These are phyloP conservation scores for Kwoniella newhampshirensis DNA, from an alignment of 768 basidiomycete genomes.

Conservation along the genomic window DNA sequence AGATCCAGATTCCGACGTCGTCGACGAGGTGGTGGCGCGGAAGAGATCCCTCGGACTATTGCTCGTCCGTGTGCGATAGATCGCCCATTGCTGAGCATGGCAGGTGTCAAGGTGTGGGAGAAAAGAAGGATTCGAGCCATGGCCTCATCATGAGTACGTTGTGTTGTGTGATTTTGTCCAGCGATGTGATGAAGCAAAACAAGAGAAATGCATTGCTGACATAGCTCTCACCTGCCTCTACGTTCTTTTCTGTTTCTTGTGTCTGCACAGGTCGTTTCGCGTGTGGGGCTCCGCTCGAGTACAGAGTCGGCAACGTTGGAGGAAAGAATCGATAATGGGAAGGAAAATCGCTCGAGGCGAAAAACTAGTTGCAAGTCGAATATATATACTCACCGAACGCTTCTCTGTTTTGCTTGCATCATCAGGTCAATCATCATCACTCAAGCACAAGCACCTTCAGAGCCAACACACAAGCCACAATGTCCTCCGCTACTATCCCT, in stretches of 20 bases:
- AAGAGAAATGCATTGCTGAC: not conserved
- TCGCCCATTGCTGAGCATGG: not conserved
- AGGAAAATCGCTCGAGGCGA: conserved; percentile 4
- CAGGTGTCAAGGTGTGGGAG: not conserved
- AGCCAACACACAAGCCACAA: not conserved
- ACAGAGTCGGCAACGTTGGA: not conserved
- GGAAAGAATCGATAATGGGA: not conserved
- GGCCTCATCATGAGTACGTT: conserved; percentile 2
- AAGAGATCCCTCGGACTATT: not conserved
- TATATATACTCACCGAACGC: too few species aligned
- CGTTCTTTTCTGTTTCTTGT: too few species aligned
- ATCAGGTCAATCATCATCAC: too few species aligned
- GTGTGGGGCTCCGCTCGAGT: not conserved
- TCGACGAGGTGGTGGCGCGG: not conserved
- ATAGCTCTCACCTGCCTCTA: conserved; percentile 1
- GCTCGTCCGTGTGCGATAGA: too few species aligned
- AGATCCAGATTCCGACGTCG: conserved; percentile 4
- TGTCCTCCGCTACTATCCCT: conserved; percentile 23
- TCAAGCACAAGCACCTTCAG: not conserved
- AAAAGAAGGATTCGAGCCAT: conserved; percentile 2
- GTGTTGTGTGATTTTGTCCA: not conserved
- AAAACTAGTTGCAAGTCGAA: not conserved
- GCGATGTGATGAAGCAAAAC: not conserved
- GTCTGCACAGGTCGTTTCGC: too few species aligned
- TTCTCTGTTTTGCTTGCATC: not conserved